Evolutionary conservation across 208 protist genomes (phyloP), one percentile per base, ranked within the genome.

Genomic region (Trichomonas tenax): DNA sequence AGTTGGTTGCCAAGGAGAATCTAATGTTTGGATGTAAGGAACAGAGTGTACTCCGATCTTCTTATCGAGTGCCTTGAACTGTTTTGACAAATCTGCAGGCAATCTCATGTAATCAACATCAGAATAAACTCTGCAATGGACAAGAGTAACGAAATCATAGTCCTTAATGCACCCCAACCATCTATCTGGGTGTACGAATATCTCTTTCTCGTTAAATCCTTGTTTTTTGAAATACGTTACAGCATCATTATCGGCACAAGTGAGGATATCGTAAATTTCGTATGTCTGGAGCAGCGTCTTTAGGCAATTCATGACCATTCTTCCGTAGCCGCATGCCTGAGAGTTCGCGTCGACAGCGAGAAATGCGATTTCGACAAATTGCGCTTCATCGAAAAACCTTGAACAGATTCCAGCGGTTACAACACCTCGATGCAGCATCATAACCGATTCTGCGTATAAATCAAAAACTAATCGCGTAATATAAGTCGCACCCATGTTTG

Each of bases 141-240:
- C 98, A n/a, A 98, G 49, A 0, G 97, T 98, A 46, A 97, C 98
- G 45, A 98, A 98, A 58, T 98, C 98, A 96, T 99, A 99, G 63
- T 98, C 98, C 96, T 99, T 98, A 95, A 99, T 98, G 96, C 98
- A 98, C 3, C 98, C 98, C 23, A 97, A 96, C 98, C 98, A 98
- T 26, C 97, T 95, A 21, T 97, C 96, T 58, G 82, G 82, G 21
- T 96, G 93, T 31, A 96, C 36, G 49, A 98, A 89, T 4, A 97
- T 97, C 31, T 97, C 93, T 46, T 96, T 82, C 96, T 96, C 97
- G 21, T 90, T 45, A 81, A 97, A 97, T 44, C 97, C 97, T 96
- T 98, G 98, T 96, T 98, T 98, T 58, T 98, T 97, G 96, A 98
- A 98, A 96, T 98, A 99, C 31, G 98, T 98, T 82, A 98, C 98